phyloP scores from a whole-genome alignment of 345 rosid genomes.

The Salix arbutifolia region DNA sequence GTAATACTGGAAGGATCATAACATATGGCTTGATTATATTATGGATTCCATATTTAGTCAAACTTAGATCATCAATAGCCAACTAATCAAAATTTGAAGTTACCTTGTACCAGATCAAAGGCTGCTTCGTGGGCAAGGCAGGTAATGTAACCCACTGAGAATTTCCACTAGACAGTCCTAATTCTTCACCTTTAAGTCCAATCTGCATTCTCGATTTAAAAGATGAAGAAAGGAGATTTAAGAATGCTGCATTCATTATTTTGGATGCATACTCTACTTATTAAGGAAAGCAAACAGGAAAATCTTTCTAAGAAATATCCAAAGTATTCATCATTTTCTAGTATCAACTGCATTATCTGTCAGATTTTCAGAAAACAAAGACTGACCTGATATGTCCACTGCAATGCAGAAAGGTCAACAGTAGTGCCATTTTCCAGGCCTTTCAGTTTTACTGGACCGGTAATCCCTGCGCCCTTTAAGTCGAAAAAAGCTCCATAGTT shows the following conservation, averaged over 20 bases:
- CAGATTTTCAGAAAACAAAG: neutral
- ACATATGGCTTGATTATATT: neutral
- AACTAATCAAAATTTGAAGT: neutral
- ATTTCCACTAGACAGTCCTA: constrained; percentile 55
- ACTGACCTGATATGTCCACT: constrained; percentile 89
- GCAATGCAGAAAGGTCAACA: constrained; percentile 58
- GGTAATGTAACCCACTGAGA: constrained; percentile 68
- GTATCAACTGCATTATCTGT: neutral
- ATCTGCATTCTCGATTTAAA: constrained; percentile 37
- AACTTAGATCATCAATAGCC: neutral
- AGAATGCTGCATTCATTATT: neutral
- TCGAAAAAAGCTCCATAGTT: constrained; percentile 90
- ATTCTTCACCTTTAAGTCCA: constrained; percentile 89
- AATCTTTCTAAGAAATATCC: neutral
- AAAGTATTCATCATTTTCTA: neutral
- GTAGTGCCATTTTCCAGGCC: constrained; percentile 48
- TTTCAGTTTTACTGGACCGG: constrained; percentile 78
- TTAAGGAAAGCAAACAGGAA: neutral
- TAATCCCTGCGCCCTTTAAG: constrained; percentile 70
- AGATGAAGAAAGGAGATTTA: constrained; percentile 2
- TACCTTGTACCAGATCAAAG: constrained; percentile 96
- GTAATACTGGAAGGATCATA: neutral
- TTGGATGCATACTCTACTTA: neutral
- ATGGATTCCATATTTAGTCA: neutral
- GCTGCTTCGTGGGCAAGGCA: constrained; percentile 66